Conservation (phyloP, 208 protist genomes). For the Crithidia thermophila region DNA sequence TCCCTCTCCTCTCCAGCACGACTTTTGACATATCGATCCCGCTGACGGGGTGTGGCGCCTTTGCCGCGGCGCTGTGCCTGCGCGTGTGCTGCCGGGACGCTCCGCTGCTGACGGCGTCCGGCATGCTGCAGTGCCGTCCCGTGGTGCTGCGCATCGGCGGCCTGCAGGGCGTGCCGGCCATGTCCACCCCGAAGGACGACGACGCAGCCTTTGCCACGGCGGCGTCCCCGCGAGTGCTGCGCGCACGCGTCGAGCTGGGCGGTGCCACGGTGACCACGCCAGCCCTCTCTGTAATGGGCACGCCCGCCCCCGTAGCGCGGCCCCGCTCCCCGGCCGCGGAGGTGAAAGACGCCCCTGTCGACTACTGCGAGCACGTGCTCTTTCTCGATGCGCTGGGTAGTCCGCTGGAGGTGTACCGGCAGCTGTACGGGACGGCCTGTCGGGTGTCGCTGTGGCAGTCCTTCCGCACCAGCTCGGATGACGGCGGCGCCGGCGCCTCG, state of each 20-base stretch:
- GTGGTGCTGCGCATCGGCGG: slow-evolving; percentile 29
- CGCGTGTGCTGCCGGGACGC: slow-evolving; percentile 28
- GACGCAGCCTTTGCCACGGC: background rate
- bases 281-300: background rate
- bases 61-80: slow-evolving; percentile 8
- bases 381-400: slow-evolving; percentile 29
- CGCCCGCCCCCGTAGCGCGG: background rate
- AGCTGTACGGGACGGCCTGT: slow-evolving; percentile 23
- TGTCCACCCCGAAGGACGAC: background rate
- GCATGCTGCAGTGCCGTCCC: slow-evolving; percentile 24
- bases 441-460: slow-evolving; percentile 38
- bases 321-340: background rate
- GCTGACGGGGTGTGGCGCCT: background rate
- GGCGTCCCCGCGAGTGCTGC: slow-evolving; percentile 25
- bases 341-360: background rate
- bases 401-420: slow-evolving; percentile 38
- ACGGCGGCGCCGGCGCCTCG: background rate
- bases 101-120: slow-evolving; percentile 18
- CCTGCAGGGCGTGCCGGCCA: slow-evolving; percentile 16
- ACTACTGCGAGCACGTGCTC: slow-evolving; percentile 28
- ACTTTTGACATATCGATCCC: slow-evolving; percentile 17
- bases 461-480: slow-evolving; percentile 8
- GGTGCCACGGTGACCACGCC: slow-evolving; percentile 3
- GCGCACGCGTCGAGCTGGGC: slow-evolving; percentile 23
- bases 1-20: slow-evolving; percentile 21